Evolutionary conservation across 139 green algal genomes (phyloP).

Genomic region (Bryopsis sp.): DNA sequence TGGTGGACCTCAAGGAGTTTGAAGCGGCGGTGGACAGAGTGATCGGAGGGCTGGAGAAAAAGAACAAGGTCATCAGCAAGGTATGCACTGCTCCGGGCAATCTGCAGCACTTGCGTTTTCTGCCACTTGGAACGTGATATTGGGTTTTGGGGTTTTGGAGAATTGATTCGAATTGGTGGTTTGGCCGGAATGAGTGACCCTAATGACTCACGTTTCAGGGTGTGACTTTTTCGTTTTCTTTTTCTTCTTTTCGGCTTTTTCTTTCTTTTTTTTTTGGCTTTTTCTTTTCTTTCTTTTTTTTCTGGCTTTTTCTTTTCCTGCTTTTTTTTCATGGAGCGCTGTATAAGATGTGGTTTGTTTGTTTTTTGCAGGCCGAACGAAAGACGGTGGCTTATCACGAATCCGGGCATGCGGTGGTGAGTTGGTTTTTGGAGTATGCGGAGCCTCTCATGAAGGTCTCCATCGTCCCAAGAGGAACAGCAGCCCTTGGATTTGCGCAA

Average conservation of each 20-base stretch:
- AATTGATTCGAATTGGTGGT: too few species aligned
- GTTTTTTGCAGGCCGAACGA: slow-evolving; percentile 83
- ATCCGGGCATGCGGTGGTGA: slow-evolving; percentile 84
- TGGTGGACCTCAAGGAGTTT: slow-evolving; percentile 81
- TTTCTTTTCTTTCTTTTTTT: too few species aligned
- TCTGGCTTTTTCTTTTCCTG: too few species aligned
- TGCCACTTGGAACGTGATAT: too few species aligned
- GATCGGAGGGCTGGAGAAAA: slow-evolving; percentile 98
- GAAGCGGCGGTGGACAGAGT: slow-evolving; percentile 91
- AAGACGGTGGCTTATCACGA: slow-evolving; percentile 97
- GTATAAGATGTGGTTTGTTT: slow-evolving; percentile 50
- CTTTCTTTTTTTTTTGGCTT: too few species aligned
- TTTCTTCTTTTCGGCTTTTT: too few species aligned
- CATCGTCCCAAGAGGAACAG: slow-evolving; percentile 91
- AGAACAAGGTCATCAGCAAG: slow-evolving; percentile 85
- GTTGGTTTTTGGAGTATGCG: slow-evolving; percentile 95
- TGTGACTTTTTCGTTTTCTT: too few species aligned
- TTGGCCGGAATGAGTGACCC: too few species aligned
- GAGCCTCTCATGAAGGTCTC: slow-evolving; percentile 98
- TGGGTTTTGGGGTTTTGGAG: background rate
- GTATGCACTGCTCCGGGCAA: too few species aligned
- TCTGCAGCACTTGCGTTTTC: too few species aligned
- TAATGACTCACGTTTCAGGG: too few species aligned
- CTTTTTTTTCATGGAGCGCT: too few species aligned
- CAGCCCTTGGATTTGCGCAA: slow-evolving; percentile 96